A percentile compares a stretch with the other conserved stretches of the same genome.
phyloP scores from a whole-genome alignment of 1,284 basidiomycete species.

The Moesziomyces sp. region DNA sequence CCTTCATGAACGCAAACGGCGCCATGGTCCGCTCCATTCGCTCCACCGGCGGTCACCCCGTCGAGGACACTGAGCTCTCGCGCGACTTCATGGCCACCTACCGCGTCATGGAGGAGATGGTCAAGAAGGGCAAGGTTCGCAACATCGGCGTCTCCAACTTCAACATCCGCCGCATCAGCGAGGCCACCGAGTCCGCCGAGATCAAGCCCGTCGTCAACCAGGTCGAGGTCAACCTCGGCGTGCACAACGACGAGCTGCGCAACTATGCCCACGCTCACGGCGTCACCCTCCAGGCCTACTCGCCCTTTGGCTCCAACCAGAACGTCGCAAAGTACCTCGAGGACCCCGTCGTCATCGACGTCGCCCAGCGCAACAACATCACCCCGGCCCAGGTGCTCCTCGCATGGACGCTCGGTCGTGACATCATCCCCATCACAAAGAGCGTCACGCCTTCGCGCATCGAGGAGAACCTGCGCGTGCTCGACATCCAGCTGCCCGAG shows the following conservation, averaged over 20 bases:
- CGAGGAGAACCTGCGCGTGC: slow-evolving; percentile 53
- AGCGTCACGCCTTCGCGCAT: slow-evolving; percentile 48
- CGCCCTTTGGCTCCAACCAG: slow-evolving; percentile 56
- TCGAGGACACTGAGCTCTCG: slow-evolving; percentile 76
- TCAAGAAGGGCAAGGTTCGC: slow-evolving; percentile 62
- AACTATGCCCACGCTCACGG: slow-evolving; percentile 72
- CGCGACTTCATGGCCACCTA: slow-evolving; percentile 56
- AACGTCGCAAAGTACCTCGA: slow-evolving; percentile 51
- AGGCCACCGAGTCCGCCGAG: slow-evolving; percentile 39
- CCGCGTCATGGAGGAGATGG: slow-evolving; percentile 61
- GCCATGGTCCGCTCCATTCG: slow-evolving; percentile 52
- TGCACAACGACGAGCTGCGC: slow-evolving; percentile 81
- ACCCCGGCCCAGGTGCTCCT: slow-evolving; percentile 59
- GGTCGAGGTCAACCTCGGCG: slow-evolving; percentile 62
- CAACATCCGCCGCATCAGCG: slow-evolving; percentile 59
- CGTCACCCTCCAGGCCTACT: slow-evolving; percentile 59
- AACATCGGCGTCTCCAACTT: slow-evolving; percentile 74
- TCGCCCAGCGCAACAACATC: slow-evolving; percentile 57
- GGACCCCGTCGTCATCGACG: slow-evolving; percentile 52
- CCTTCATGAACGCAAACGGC: slow-evolving; percentile 58
- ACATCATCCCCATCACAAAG: slow-evolving; percentile 57
- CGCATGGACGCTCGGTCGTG: slow-evolving; percentile 55
- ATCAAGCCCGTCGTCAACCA: slow-evolving; percentile 62
- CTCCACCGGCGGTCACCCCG: slow-evolving; percentile 69
- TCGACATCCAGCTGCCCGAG: slow-evolving; percentile 46